A percentile compares a stretch with the other conserved stretches of the same genome.
Conservation (phyloP, 208 protist genomes). For the Trypanosoma cruzi region DNA sequence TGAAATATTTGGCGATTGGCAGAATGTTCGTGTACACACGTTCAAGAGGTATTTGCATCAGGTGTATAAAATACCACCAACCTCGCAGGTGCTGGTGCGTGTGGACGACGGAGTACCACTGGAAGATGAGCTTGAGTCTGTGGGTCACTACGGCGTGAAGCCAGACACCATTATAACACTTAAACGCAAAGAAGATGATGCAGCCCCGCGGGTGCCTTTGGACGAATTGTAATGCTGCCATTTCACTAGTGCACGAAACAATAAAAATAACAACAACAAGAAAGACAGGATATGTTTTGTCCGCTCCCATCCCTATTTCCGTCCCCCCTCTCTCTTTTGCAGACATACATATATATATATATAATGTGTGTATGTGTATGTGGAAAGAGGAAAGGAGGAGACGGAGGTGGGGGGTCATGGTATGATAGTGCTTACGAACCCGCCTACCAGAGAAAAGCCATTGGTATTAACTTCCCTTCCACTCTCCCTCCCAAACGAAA, state of each 20-base stretch:
- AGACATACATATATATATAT: constrained; percentile 21
- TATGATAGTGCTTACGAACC: too few species aligned
- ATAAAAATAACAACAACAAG: too few species aligned
- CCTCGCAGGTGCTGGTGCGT: constrained; percentile 63
- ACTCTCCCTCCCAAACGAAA: too few species aligned
- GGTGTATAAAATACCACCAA: constrained; percentile 78
- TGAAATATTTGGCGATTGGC: constrained; percentile 89
- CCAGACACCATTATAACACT: constrained; percentile 72
- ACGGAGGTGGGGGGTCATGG: too few species aligned
- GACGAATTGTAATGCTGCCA: constrained; percentile 45
- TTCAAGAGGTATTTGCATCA: constrained; percentile 89
- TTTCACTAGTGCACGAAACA: neutral
- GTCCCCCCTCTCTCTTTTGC: too few species aligned
- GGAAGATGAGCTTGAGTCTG: constrained; percentile 82
- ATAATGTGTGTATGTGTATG: constrained; percentile 7
- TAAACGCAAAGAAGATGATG: constrained; percentile 37
- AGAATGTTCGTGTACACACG: constrained; percentile 80
- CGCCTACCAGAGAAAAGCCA: too few species aligned
- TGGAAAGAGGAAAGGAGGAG: too few species aligned
- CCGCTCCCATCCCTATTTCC: too few species aligned
- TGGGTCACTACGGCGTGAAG: constrained; percentile 69
- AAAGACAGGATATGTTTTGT: too few species aligned
- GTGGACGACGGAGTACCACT: constrained; percentile 48
- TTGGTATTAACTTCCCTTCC: too few species aligned
- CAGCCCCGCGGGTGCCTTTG: constrained; percentile 42